Percentiles rank a stretch among this genome's conserved stretches.
phyloP scores from a whole-genome alignment of 2,329 filamentous ascomycete species.

The Orbilia quercus region DNA sequence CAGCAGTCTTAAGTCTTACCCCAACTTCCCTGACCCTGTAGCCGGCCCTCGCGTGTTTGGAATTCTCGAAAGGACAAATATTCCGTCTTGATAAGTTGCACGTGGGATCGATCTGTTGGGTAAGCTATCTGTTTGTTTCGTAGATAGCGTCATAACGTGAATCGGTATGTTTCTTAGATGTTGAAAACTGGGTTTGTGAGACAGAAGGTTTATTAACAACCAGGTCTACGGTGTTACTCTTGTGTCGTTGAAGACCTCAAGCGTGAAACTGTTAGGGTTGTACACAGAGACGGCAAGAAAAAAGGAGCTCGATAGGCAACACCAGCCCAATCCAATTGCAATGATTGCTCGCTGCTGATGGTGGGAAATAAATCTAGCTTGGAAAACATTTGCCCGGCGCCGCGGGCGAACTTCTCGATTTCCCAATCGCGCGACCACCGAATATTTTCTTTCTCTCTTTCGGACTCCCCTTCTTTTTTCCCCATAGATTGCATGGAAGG shows the following conservation, averaged over 20 bases:
- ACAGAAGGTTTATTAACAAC: conserved; percentile 11
- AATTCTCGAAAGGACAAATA: conserved; percentile 1
- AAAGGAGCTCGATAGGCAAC: conserved; percentile 1
- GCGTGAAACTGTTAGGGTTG: conserved; percentile 2
- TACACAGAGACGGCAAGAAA: conserved; percentile 30
- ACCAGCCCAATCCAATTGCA: background rate
- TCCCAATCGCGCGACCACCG: too few species aligned
- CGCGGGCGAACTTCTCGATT: too few species aligned
- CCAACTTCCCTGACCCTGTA: background rate
- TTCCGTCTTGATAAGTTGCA: conserved; percentile 8
- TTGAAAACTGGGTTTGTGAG: conserved; percentile 8
- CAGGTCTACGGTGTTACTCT: conserved; percentile 5
- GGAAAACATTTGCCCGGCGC: too few species aligned
- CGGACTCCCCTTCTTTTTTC: too few species aligned
- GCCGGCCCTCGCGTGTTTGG: background rate
- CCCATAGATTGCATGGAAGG: conserved; percentile 1
- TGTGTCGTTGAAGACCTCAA: background rate
- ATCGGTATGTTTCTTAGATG: background rate
- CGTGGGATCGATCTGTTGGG: background rate
- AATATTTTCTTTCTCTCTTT: too few species aligned
- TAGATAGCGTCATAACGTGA: background rate
- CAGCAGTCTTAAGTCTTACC: background rate
- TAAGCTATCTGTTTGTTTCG: background rate
- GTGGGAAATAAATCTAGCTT: too few species aligned
- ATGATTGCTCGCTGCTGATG: background rate